Percentiles rank a stretch among this genome's conserved stretches.
Conservation (phyloP, 352 stramenopile species). For the Phytophthora agathidicida region DNA sequence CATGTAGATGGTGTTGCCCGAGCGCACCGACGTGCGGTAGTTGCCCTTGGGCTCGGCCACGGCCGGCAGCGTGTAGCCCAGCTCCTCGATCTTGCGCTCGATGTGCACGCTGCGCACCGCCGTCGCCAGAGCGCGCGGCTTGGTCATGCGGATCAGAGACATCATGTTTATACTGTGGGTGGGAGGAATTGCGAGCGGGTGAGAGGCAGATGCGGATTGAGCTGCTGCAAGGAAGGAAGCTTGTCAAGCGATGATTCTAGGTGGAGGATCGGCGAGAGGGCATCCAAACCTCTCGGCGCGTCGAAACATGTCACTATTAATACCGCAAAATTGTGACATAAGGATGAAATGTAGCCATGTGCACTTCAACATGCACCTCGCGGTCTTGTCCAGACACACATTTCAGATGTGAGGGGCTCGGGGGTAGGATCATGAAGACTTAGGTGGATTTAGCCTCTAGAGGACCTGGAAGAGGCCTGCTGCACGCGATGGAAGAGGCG, state of each 20-base stretch:
- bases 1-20: conserved; percentile 86
- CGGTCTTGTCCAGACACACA: neutral
- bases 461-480: neutral
- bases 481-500: conserved; percentile 17
- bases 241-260: conserved; percentile 9
- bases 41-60: conserved; percentile 91
- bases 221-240: conserved; percentile 1
- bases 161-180: conserved; percentile 22
- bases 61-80: conserved; percentile 85
- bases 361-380: conserved; percentile 3
- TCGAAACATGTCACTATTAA: neutral
- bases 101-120: conserved; percentile 76
- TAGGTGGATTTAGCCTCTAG: conserved; percentile 14
- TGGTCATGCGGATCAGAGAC: conserved; percentile 34
- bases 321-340: conserved; percentile 4
- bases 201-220: conserved; percentile 22
- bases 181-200: neutral
- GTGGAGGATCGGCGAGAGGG: conserved; percentile 8
- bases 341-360: conserved; percentile 13
- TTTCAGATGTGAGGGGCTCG: conserved; percentile 14
- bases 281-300: conserved; percentile 22
- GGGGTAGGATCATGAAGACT: conserved; percentile 20
- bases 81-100: conserved; percentile 81
- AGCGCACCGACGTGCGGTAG: conserved; percentile 86
- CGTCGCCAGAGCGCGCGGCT: conserved; percentile 26